These are phyloP conservation scores for Carex cristatella DNA, from an alignment of 176 grass and related monocot genomes.

Conservation along the genomic window DNA sequence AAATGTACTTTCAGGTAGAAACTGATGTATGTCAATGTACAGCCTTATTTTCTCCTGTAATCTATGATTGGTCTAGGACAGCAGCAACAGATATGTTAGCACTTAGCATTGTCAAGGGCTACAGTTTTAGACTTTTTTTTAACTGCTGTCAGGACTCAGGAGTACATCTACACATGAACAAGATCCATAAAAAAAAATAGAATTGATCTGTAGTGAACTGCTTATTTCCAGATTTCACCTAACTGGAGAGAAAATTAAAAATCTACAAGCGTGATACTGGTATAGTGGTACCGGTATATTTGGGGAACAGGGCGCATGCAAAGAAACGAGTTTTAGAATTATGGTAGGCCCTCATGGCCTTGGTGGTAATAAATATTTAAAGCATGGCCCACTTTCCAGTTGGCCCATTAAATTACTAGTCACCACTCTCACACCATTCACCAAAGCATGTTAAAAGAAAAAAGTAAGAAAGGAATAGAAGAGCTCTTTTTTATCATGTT, in stretches of 20 bases:
- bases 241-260: background rate
- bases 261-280: background rate
- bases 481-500: background rate
- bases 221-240: no score
- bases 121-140: no score
- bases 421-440: background rate
- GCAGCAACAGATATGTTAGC: background rate
- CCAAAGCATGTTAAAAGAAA: conserved; percentile 5
- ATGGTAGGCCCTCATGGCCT: background rate
- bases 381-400: conserved; percentile 3
- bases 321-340: background rate
- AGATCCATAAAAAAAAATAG: no score
- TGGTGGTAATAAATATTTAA: background rate
- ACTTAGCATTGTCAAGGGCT: no score
- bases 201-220: no score
- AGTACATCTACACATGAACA: no score
- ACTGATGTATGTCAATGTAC: background rate
- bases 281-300: conserved; percentile 1
- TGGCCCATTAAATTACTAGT: conserved; percentile 2
- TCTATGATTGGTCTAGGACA: background rate
- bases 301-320: conserved; percentile 6
- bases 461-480: background rate
- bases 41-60: background rate
- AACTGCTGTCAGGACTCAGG: no score
- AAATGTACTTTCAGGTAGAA: background rate